Evolutionary conservation across 1,139 yeast species (phyloP).

Genomic region (Geotrichum phurueaensis): DNA sequence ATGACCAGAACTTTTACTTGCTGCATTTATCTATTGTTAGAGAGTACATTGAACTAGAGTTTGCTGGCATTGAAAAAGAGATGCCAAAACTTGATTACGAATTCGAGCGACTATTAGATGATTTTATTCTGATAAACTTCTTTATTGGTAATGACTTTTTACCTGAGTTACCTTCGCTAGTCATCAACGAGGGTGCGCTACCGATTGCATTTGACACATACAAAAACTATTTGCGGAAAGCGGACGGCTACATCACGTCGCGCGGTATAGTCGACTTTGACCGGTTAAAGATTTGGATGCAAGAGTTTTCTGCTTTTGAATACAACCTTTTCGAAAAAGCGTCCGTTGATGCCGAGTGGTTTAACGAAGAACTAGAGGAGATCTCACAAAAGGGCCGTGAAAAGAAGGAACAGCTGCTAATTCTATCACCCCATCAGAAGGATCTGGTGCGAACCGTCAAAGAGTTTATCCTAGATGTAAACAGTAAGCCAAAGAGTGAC

Average conservation of each 20-base stretch:
- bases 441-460: slow-evolving; percentile 28
- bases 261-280: slow-evolving; percentile 72
- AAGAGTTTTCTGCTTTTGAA: slow-evolving; percentile 77
- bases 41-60: slow-evolving; percentile 86
- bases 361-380: slow-evolving; percentile 74
- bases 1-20: slow-evolving; percentile 74
- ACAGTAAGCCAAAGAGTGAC: slow-evolving; percentile 20
- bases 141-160: slow-evolving; percentile 97
- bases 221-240: slow-evolving; percentile 64
- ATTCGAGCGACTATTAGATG: slow-evolving; percentile 88
- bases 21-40: slow-evolving; percentile 81
- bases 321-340: slow-evolving; percentile 49
- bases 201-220: slow-evolving; percentile 83
- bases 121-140: slow-evolving; percentile 83
- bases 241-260: slow-evolving; percentile 83
- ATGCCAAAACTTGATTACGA: slow-evolving; percentile 56
- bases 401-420: slow-evolving; percentile 53
- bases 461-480: slow-evolving; percentile 26
- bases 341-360: slow-evolving; percentile 81
- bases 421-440: slow-evolving; percentile 67
- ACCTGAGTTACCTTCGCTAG: slow-evolving; percentile 93
- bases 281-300: slow-evolving; percentile 70
- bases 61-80: slow-evolving; percentile 59
- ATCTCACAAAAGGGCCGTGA: slow-evolving; percentile 69
- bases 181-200: slow-evolving; percentile 92